phyloP scores from a whole-genome alignment of 306 rosid species.

The Malus fusca region DNA sequence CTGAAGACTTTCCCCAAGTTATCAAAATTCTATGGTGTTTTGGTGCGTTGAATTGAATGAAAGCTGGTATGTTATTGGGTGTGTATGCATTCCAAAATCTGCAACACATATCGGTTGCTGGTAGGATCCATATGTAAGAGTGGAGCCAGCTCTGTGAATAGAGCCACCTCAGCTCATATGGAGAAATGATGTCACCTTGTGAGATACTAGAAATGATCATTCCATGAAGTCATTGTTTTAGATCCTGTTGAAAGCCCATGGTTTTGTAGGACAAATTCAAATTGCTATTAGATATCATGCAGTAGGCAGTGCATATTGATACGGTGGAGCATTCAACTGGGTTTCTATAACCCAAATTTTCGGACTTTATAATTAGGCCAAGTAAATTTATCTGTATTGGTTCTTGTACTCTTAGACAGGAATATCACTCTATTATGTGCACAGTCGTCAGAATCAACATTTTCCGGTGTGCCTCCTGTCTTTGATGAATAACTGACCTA shows the following conservation, averaged over 20 bases:
- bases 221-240: neutral
- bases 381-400: neutral
- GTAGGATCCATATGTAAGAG: conserved; percentile 5
- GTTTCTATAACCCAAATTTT: neutral
- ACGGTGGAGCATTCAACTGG: neutral
- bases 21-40: neutral
- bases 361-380: neutral
- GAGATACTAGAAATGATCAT: neutral
- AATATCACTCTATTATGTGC: neutral
- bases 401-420: neutral
- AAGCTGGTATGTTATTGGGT: neutral
- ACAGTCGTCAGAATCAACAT: neutral
- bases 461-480: neutral
- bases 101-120: too few species aligned
- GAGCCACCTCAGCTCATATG: neutral
- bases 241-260: neutral
- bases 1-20: neutral
- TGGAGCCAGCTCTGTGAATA: neutral
- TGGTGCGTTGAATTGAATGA: neutral
- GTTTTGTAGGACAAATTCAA: neutral
- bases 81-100: neutral
- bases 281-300: neutral
- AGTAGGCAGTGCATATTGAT: neutral
- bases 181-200: neutral
- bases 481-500: neutral